Evolutionary conservation across 495 filamentous ascomycete species (phyloP), one percentile per base, ranked within the genome.

Genomic region (Jackrogersella multiformis): DNA sequence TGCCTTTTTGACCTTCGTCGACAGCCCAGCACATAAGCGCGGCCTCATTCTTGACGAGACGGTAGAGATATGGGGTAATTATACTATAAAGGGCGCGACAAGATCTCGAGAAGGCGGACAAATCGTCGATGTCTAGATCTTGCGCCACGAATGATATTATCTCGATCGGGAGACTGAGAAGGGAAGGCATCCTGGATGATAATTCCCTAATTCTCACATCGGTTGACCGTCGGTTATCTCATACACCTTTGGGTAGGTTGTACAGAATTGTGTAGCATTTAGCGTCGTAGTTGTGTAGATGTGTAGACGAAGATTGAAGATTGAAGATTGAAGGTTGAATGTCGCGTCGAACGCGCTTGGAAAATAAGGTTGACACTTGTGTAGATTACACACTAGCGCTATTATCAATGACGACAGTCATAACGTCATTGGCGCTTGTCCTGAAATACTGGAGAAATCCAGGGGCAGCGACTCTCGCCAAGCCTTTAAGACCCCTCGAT

Each of bases 21-120:
- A 53, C 36, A 12, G 53, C 52, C 52, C 57, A 72, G 34, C 44
- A 67, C 24, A 70, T 44, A 1, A 70, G 12, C 1, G 1, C 8
- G 8, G 39, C 4, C 2, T 67, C 34, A 20, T 63, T 16, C 10
- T 56, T 44, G 6, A 56, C 45, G 15, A 18, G 20, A 4, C 10
- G 8, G 35, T 70, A 70, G 12, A 70, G 24, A 21, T 32, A 1
- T 5, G 46, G 46, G 2, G 30, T 70, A n/a, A 61, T 4, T 24
- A 42, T 36, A 0, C 23, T n/a, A 21, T 63, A n/a, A 2, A 67
- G 12, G 30, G 34, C 36, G n/a, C 53, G 58, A 20, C 68, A 67
- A 30, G 68, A 67, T 10, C 38, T 39, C 6, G 57, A 55, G 45
- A 65, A 67, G 15, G 57, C 55, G 9, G 63, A 63, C 39, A 70